Base-by-base conservation (phyloP, 2,329 filamentous ascomycete genomes). In the Talaromyces albobiverticillius region DNA sequence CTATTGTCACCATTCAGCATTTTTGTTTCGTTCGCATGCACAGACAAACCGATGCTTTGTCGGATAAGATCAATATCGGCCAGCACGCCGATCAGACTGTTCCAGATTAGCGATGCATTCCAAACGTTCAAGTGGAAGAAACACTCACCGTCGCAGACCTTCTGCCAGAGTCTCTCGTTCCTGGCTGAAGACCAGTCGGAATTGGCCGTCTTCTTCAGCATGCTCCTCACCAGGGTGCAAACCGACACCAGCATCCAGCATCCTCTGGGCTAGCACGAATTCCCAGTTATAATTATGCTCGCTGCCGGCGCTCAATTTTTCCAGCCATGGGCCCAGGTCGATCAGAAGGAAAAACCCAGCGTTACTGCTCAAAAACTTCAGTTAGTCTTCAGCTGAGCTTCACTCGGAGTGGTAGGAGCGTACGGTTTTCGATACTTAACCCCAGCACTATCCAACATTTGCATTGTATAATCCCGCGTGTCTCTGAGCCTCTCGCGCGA, bases 121-220 rank as follows among this genome's bases (percentile, higher is more conserved):
- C 13, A 14, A 4, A 4, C 4, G 1, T 14, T 34, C 31, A n/a
- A 2, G n/a, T 14, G 7, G 9, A 34, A 14, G 11, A 34, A 34
- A 18, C 22, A 22, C 45, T 9, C 16, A 47, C 45, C 45, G 45
- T 32, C 8, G 29, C 38, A 70, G 51, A 5, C 75, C 73, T 58
- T 72, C 68, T 18, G 65, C 60, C 29, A 77, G 50, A 23, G 65
- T 60, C 11, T 63, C 58, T 45, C 67, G 66, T 9, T 71, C 64
- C 22, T 73, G 61, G 2, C 71, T 69, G 54, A 79, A 84, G 0
- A 84, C 76, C 16, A 84, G 45, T 2, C 82, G 67, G 57, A 83
- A 84, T 74, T 76, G 81, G 0, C 82, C 81, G 1, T 74, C 67
- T 50, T 73, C 64, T 18, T 73, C 73, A 0, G 72, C 71, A 46